phyloP scores from a whole-genome alignment of 192 early-diverging fungal species.

The Radiomyces spectabilis region DNA sequence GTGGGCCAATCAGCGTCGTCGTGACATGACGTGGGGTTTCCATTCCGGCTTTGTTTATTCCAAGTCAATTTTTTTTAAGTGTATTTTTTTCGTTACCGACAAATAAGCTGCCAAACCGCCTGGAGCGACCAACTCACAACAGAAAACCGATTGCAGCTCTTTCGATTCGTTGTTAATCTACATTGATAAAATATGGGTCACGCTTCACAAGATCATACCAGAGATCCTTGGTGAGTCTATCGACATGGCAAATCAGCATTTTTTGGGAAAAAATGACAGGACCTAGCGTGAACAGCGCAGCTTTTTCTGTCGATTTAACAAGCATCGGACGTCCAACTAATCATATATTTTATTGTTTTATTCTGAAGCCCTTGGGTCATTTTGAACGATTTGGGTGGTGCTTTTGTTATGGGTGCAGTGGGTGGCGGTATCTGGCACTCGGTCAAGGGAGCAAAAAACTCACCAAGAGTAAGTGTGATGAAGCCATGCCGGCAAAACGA shows the following conservation, averaged over 20 bases:
- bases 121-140: no score
- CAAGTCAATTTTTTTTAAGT: no score
- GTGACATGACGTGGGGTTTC: no score
- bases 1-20: no score
- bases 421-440: constrained; percentile 95
- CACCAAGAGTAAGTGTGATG: constrained; percentile 64
- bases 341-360: background rate
- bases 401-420: constrained; percentile 95
- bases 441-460: constrained; percentile 98
- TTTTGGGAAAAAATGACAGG: background rate
- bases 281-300: background rate
- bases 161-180: no score
- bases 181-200: constrained; percentile 30
- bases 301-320: background rate
- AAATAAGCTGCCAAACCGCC: no score
- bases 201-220: constrained; percentile 40
- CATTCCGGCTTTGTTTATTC: no score
- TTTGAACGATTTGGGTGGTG: constrained; percentile 75
- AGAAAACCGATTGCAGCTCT: no score
- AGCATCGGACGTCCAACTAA: background rate
- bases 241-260: background rate
- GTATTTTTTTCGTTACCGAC: no score
- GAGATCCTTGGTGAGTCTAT: constrained; percentile 44
- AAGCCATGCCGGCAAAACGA: background rate
- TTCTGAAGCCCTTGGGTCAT: constrained; percentile 71